Evolutionary conservation across 805 yeast species (phyloP).

Genomic region (Aciculoconidium aculeatum): DNA sequence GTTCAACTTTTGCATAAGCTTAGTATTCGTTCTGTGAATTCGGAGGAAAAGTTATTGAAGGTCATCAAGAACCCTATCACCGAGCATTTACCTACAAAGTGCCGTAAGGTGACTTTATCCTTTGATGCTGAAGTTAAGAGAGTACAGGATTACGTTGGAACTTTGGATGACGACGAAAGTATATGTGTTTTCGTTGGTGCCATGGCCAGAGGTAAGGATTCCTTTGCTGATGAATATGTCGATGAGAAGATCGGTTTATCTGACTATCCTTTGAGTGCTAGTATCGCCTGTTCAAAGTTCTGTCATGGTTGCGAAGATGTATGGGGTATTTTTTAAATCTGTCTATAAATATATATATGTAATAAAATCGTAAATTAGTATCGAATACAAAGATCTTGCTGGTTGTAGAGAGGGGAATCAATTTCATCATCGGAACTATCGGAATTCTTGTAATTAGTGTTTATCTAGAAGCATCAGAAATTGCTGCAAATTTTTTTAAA

Average conservation of each 20-base stretch:
- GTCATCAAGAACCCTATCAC: conserved; percentile 97
- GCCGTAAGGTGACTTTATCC: conserved; percentile 87
- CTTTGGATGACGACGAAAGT: conserved; percentile 82
- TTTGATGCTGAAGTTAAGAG: conserved; percentile 85
- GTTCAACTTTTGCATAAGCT: conserved; percentile 91
- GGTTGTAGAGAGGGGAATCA: too few species aligned
- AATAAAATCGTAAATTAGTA: too few species aligned
- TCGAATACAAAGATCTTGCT: too few species aligned
- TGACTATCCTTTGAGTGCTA: conserved; percentile 91
- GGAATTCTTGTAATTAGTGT: too few species aligned
- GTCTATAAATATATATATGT: too few species aligned
- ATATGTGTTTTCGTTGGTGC: conserved; percentile 98
- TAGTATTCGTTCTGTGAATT: conserved; percentile 88
- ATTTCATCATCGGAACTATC: too few species aligned
- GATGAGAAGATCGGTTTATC: conserved; percentile 96
- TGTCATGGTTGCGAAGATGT: conserved; percentile 99
- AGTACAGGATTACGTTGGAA: conserved; percentile 81
- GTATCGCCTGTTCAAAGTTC: conserved; percentile 96
- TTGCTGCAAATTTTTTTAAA: too few species aligned
- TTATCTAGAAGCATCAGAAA: too few species aligned
- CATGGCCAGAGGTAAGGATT: conserved; percentile 98
- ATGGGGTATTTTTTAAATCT: conserved; percentile 63
- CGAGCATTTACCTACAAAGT: conserved; percentile 93
- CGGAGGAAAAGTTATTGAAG: conserved; percentile 88
- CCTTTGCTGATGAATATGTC: conserved; percentile 93